Percentiles rank a stretch among this genome's conserved stretches.
These are phyloP conservation scores for Anthracocystis setariae DNA, from an alignment of 1,284 basidiomycete species.

Conservation along the genomic window DNA sequence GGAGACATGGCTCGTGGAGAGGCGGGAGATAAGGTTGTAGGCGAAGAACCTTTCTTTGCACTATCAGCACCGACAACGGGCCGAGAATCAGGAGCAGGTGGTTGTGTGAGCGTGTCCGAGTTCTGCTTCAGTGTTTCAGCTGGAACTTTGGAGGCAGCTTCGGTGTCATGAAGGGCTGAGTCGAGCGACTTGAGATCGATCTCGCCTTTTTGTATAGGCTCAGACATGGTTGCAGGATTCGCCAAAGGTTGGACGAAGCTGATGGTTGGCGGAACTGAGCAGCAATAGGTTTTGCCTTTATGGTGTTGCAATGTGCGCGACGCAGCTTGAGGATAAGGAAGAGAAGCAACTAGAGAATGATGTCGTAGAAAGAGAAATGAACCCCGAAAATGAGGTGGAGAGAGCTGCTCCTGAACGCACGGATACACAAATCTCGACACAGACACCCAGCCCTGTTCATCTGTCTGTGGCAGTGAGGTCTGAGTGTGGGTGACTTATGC, in stretches of 20 bases:
- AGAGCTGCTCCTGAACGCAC: not conserved
- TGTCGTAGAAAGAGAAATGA: constrained; percentile 2
- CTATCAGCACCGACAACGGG: constrained; percentile 13
- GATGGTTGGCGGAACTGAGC: not conserved
- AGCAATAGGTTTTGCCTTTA: not conserved
- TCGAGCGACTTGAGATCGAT: constrained; percentile 45
- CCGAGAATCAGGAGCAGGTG: constrained; percentile 24
- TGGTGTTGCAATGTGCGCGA: constrained; percentile 1
- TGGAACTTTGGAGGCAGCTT: constrained; percentile 32
- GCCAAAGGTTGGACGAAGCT: not conserved
- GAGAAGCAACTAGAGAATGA: not conserved
- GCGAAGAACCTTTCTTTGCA: constrained; percentile 27
- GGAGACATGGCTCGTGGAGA: constrained; percentile 48
- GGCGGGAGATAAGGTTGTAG: constrained; percentile 45
- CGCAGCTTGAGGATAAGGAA: no score
- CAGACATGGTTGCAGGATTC: constrained; percentile 28
- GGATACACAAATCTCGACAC: not conserved
- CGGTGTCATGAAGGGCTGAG: constrained; percentile 33
- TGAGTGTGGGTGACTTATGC: constrained; percentile 4
- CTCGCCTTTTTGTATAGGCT: constrained; percentile 43
- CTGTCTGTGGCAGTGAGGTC: constrained; percentile 19
- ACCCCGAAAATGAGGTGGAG: not conserved
- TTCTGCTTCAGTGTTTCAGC: constrained; percentile 28
- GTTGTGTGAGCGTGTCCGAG: constrained; percentile 37
- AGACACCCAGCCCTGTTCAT: constrained; percentile 1